Percentiles rank a stretch among this genome's conserved stretches.
phyloP scores from a whole-genome alignment of 495 filamentous ascomycete species.

The Aspergillus cavernicola region DNA sequence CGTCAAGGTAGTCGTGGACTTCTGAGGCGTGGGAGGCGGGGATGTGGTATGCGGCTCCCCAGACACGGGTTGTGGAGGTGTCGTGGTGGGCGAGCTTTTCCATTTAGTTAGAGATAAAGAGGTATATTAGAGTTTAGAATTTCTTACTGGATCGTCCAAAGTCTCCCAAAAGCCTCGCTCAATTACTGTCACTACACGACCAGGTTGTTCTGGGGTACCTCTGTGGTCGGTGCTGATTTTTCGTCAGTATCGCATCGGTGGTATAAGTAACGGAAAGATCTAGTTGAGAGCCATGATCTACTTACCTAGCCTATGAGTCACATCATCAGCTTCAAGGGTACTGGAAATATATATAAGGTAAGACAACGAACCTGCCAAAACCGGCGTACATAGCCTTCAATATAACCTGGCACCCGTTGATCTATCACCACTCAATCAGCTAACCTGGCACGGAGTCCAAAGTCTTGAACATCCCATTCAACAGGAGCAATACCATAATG shows the following conservation, averaged over 20 bases:
- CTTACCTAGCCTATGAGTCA: constrained; percentile 33
- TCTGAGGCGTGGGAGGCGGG: constrained; percentile 64
- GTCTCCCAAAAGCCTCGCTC: constrained; percentile 75
- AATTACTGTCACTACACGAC: constrained; percentile 91
- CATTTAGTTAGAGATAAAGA: neutral
- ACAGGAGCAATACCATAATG: constrained; percentile 68
- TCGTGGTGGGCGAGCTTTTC: constrained; percentile 35
- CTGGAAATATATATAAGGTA: neutral
- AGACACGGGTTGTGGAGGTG: constrained; percentile 59
- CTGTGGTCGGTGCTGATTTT: constrained; percentile 77
- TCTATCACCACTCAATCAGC: constrained; percentile 48
- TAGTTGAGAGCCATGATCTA: neutral
- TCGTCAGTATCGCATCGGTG: neutral
- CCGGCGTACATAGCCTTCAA: constrained; percentile 87
- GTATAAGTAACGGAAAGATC: neutral
- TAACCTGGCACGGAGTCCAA: neutral
- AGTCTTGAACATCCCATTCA: neutral
- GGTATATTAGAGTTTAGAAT: neutral
- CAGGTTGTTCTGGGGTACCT: constrained; percentile 80
- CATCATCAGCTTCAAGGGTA: neutral
- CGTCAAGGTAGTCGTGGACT: constrained; percentile 88
- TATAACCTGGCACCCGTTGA: constrained; percentile 81
- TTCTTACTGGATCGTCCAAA: constrained; percentile 57
- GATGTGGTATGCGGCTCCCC: constrained; percentile 95
- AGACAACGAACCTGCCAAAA: constrained; percentile 85